These are phyloP conservation scores for Chaetothyriales sp. DNA, from an alignment of 2,329 filamentous ascomycete species.

Conservation along the genomic window DNA sequence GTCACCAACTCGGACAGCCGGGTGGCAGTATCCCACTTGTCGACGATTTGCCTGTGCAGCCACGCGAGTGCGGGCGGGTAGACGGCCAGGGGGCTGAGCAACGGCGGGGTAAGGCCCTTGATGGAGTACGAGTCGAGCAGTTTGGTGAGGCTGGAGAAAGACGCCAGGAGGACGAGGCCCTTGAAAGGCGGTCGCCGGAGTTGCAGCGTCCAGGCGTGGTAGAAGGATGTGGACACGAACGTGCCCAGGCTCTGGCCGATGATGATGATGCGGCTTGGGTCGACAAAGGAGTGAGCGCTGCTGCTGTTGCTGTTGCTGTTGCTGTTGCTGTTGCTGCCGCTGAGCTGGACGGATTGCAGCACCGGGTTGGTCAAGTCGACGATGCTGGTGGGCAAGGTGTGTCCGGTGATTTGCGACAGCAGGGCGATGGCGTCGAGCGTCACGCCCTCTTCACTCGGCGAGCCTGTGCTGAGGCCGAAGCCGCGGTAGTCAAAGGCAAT, in stretches of 20 bases:
- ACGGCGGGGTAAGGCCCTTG: slow-evolving; percentile 55
- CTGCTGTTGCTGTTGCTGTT: neutral
- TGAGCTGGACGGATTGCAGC: slow-evolving; percentile 25
- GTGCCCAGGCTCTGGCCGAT: slow-evolving; percentile 82
- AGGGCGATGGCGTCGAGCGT: slow-evolving; percentile 63
- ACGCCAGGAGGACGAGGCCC: slow-evolving; percentile 62
- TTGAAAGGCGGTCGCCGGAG: slow-evolving; percentile 49
- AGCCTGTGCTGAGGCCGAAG: slow-evolving; percentile 50
- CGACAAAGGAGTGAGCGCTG: slow-evolving; percentile 32
- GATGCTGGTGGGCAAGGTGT: slow-evolving; percentile 34
- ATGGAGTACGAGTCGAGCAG: slow-evolving; percentile 66
- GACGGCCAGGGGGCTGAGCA: slow-evolving; percentile 57
- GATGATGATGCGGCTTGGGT: slow-evolving; percentile 58
- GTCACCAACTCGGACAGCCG: slow-evolving; percentile 46
- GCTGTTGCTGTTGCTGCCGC: neutral
- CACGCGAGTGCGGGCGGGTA: slow-evolving; percentile 50
- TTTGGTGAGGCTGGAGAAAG: slow-evolving; percentile 58
- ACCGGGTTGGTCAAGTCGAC: neutral
- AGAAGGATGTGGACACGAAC: slow-evolving; percentile 60
- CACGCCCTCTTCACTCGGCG: slow-evolving; percentile 63
- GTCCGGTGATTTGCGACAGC: slow-evolving; percentile 45
- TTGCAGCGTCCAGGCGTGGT: slow-evolving; percentile 35
- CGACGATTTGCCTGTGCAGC: slow-evolving; percentile 51
- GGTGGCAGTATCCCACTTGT: slow-evolving; percentile 62
- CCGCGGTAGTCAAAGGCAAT: slow-evolving; percentile 66